Evolutionary conservation across 441 rosid species (phyloP), one percentile per base, ranked within the genome.

Genomic region (Breynia disticha): DNA sequence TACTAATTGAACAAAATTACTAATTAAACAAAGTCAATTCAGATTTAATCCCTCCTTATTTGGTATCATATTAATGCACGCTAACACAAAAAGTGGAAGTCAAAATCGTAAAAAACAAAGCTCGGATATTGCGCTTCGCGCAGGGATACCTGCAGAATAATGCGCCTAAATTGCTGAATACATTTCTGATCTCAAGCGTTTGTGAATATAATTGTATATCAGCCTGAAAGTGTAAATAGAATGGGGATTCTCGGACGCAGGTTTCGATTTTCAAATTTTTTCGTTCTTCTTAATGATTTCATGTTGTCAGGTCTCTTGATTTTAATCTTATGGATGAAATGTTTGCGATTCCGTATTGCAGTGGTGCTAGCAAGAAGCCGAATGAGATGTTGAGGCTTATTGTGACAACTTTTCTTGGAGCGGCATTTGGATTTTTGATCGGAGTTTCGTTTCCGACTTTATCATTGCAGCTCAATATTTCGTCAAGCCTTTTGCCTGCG

Each of bases 171-270:
- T 43, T 46, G 19, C 32, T 55, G 22, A 54, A 24, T 60, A 19
- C 46, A 52, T 60, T 58, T 48, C 37, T 48, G 18, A 49, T 57
- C 42, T 22, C 54, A 42, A n/a, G n/a, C 64, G 52, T 51, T 59
- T 55, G 60, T 52, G 63, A 54, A 45, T 47, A 50, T 50, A 43
- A 52, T 18, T 13, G 43, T n/a, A n/a, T n/a, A n/a, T 9, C 12
- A 51, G 54, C 19, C 21, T 60, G 46, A 56, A 47, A 61, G 72
- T 71, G 59, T 60, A 62, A 62, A 72, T 69, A 71, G 56, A 59
- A 81, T 90, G 96, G n/a, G n/a, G n/a, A n/a, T n/a, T n/a, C n/a
- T n/a, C n/a, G 86, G 90, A 60, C 86, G 82, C 79, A 83, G 96
- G 97, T 90, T 46, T 18, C 1, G 2, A 64, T 47, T 51, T 21